These are phyloP conservation scores for Kluyveromyces siamensis DNA, from an alignment of 805 yeast genomes.

Conservation along the genomic window DNA sequence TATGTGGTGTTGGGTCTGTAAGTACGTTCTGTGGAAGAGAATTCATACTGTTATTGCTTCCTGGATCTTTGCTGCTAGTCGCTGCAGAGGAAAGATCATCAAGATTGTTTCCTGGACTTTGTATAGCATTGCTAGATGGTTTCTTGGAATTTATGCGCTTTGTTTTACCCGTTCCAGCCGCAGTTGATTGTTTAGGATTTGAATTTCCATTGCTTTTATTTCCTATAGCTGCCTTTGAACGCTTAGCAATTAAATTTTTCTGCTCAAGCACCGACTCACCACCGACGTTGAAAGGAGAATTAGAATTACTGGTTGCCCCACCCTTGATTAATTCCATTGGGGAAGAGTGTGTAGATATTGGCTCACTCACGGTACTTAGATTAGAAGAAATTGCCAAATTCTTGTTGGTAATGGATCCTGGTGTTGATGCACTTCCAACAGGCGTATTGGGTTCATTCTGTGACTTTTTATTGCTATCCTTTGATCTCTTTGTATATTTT, in stretches of 20 bases:
- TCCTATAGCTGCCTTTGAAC: not conserved
- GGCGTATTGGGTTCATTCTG: constrained; percentile 29
- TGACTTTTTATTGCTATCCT: not conserved
- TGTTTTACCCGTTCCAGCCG: not conserved
- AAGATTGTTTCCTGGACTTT: not conserved
- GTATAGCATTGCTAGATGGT: not conserved
- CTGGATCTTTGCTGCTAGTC: constrained; percentile 7
- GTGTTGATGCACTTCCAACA: constrained; percentile 8
- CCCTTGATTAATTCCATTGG: not conserved
- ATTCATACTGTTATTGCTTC: constrained; percentile 3
- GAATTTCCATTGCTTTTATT: not conserved
- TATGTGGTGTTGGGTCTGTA: constrained; percentile 9
- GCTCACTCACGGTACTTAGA: not conserved
- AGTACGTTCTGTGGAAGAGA: constrained; percentile 4
- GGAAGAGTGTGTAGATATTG: not conserved
- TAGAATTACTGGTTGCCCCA: not conserved
- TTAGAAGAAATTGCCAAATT: not conserved
- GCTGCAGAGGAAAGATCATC: constrained; percentile 2
- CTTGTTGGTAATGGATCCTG: not conserved
- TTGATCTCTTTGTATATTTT: constrained; percentile 1
- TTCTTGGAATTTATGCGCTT: not conserved
- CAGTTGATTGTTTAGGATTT: not conserved
- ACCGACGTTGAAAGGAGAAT: not conserved
- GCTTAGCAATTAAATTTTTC: not conserved
- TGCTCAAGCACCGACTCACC: not conserved